phyloP scores from a whole-genome alignment of 108 stramenopile species.

The Nannochloropsis oceanica region DNA sequence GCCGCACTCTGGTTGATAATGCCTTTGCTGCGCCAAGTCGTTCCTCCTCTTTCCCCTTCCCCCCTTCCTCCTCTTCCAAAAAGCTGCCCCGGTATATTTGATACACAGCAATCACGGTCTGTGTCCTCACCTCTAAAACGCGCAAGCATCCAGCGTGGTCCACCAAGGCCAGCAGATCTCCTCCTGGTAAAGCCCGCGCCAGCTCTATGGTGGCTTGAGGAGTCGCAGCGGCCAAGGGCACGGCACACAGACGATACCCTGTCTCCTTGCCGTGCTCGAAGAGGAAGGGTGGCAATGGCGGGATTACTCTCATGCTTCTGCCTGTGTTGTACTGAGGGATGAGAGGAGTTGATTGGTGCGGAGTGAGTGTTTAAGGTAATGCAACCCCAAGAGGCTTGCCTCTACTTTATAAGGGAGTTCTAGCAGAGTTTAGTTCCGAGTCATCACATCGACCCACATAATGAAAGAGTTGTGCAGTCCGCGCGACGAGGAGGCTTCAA shows the following conservation, averaged over 20 bases:
- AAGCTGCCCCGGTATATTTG: background rate
- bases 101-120: background rate
- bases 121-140: background rate
- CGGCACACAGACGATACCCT: background rate
- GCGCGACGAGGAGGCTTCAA: too few relatives aligned
- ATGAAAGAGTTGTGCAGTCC: too few relatives aligned
- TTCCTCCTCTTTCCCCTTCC: background rate
- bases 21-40: background rate
- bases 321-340: too few relatives aligned
- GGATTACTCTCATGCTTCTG: too few relatives aligned
- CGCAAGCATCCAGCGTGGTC: background rate
- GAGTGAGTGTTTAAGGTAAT: too few relatives aligned
- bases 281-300: too few relatives aligned
- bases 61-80: background rate
- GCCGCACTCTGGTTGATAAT: background rate
- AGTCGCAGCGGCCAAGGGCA: background rate
- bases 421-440: too few relatives aligned
- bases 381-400: too few relatives aligned
- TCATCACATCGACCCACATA: too few relatives aligned
- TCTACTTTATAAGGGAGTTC: too few relatives aligned
- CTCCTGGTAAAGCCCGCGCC: background rate
- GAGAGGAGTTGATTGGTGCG: too few relatives aligned
- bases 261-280: background rate
- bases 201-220: background rate
- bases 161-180: background rate